phyloP scores from a whole-genome alignment of 2,329 filamentous ascomycete genomes.

The Colletotrichum acutatum region DNA sequence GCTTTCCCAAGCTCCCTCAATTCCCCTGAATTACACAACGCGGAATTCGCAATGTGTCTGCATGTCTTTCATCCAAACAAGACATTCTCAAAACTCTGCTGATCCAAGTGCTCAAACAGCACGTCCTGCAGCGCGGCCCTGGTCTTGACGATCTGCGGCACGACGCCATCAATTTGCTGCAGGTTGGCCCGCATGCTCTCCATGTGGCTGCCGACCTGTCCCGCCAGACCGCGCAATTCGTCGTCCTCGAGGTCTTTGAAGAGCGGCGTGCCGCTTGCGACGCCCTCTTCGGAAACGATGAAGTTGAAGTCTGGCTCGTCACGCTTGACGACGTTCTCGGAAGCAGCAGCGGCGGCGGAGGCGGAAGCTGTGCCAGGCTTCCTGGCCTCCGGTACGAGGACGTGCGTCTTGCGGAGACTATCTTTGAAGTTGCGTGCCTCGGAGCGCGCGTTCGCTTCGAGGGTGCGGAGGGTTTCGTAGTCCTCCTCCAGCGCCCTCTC shows the following conservation, averaged over 20 bases:
- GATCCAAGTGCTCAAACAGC: constrained; percentile 57
- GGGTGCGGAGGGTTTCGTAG: constrained; percentile 58
- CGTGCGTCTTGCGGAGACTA: constrained; percentile 59
- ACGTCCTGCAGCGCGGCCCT: constrained; percentile 61
- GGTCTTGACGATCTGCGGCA: constrained; percentile 59
- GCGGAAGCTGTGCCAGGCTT: constrained; percentile 20
- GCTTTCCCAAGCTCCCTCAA: too few species aligned
- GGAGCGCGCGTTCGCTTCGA: constrained; percentile 67
- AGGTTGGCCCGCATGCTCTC: constrained; percentile 67
- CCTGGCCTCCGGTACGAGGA: constrained; percentile 55
- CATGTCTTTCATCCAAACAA: constrained; percentile 51
- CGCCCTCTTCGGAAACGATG: constrained; percentile 22
- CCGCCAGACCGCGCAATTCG: constrained; percentile 56
- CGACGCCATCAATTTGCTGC: constrained; percentile 62
- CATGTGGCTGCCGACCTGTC: constrained; percentile 65
- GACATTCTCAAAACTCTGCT: constrained; percentile 58
- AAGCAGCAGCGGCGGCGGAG: constrained; percentile 23
- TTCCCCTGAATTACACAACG: background rate
- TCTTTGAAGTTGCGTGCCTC: constrained; percentile 64
- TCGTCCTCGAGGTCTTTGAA: constrained; percentile 54
- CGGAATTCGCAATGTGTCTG: too few species aligned
- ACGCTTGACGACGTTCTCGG: background rate
- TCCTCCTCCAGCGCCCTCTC: constrained; percentile 67
- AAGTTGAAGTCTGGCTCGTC: constrained; percentile 35
- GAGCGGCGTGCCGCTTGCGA: constrained; percentile 30